phyloP scores from a whole-genome alignment of 2,329 filamentous ascomycete species.

The Fulvia fulva region DNA sequence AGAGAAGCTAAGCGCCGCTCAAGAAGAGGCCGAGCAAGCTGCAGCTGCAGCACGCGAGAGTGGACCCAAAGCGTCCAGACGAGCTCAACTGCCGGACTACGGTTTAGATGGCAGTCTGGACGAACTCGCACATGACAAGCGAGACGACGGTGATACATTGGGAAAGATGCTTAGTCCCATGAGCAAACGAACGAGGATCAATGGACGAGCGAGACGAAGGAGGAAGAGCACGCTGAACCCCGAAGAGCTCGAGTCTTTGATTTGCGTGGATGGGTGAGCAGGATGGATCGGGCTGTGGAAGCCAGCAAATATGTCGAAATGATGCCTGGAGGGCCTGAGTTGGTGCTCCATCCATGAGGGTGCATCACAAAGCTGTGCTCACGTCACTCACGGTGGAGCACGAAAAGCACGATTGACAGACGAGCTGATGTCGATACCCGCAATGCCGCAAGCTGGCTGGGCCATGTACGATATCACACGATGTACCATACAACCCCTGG shows the following conservation, averaged over 20 bases:
- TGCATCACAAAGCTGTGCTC: slow-evolving; percentile 1
- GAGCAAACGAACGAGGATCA: slow-evolving; percentile 46
- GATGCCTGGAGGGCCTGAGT: not conserved
- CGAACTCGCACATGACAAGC: slow-evolving; percentile 15
- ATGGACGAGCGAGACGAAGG: slow-evolving; percentile 59
- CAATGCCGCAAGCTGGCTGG: not conserved
- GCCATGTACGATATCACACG: slow-evolving; percentile 6
- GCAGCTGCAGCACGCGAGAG: slow-evolving; percentile 25
- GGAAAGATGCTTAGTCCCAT: slow-evolving; percentile 41
- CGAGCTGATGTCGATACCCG: slow-evolving; percentile 1
- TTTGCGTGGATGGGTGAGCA: slow-evolving; percentile 15
- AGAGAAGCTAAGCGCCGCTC: slow-evolving; percentile 45
- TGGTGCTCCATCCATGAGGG: not conserved
- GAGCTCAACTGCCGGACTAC: slow-evolving; percentile 1
- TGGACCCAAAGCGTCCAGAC: slow-evolving; percentile 9
- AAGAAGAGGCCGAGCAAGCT: slow-evolving; percentile 43
- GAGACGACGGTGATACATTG: slow-evolving; percentile 26
- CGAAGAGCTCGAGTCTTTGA: slow-evolving; percentile 65
- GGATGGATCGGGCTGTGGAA: not conserved
- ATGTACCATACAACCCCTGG: not conserved
- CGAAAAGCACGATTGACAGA: slow-evolving; percentile 4
- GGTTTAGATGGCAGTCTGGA: slow-evolving; percentile 25
- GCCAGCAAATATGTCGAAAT: not conserved
- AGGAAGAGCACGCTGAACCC: slow-evolving; percentile 71
- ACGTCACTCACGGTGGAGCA: not conserved